Percentiles rank a stretch among this genome's conserved stretches.
Conservation (phyloP, 2,329 filamentous ascomycete species). For the Botryotinia convoluta region DNA sequence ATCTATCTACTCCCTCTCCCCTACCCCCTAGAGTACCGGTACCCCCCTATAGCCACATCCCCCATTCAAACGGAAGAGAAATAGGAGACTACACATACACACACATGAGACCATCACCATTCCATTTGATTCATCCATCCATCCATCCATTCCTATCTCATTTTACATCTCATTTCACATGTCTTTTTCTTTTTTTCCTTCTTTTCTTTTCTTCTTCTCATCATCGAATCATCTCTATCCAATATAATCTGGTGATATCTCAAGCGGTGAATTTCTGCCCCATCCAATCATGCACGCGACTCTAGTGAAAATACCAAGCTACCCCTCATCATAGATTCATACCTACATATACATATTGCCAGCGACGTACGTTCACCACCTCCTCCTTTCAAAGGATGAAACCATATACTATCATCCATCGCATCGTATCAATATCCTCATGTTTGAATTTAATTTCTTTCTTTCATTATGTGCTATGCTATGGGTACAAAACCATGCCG, state of each 20-base stretch:
- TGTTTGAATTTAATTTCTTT: background rate
- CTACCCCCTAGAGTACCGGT: too few species aligned
- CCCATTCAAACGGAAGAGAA: too few species aligned
- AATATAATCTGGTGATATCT: background rate
- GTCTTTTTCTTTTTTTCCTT: background rate
- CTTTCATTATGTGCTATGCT: slow-evolving; percentile 7
- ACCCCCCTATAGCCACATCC: too few species aligned
- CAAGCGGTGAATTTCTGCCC: slow-evolving; percentile 12
- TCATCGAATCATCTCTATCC: background rate
- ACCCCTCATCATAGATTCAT: background rate
- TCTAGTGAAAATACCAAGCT: background rate
- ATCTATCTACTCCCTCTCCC: too few species aligned
- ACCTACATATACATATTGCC: background rate
- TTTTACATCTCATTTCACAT: background rate
- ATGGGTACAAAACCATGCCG: background rate
- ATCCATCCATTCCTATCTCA: too few species aligned
- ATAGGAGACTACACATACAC: too few species aligned
- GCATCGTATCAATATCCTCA: background rate
- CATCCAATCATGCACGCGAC: background rate
- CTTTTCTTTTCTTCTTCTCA: background rate
- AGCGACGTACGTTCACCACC: background rate
- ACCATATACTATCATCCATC: background rate
- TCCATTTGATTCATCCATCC: too few species aligned
- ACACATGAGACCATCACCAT: too few species aligned
- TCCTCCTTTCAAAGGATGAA: background rate